These are phyloP conservation scores for Hericium erinaceus DNA, from an alignment of 768 basidiomycete species.

Conservation along the genomic window DNA sequence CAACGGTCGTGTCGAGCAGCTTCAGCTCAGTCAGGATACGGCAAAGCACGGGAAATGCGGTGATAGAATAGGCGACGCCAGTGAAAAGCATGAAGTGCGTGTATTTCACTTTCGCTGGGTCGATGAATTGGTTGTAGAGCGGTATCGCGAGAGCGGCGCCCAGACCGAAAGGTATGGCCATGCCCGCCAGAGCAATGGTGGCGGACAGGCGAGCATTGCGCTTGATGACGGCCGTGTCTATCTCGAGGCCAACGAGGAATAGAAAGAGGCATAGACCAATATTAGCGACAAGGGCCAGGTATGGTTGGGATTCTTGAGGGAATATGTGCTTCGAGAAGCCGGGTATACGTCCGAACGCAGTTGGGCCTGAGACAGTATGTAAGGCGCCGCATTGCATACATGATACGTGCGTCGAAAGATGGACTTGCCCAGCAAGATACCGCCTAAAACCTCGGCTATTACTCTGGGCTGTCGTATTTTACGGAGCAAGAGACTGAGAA, in stretches of 20 bases:
- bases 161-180: conserved; percentile 80
- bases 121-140: conserved; percentile 69
- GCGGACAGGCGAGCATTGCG: conserved; percentile 62
- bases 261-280: conserved; percentile 85
- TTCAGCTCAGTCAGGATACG: conserved; percentile 87
- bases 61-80: conserved; percentile 85
- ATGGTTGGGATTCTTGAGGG: conserved; percentile 59
- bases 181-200: conserved; percentile 72
- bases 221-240: conserved; percentile 70
- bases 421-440: conserved; percentile 68
- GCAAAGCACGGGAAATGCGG: conserved; percentile 79
- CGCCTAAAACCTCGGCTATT: conserved; percentile 79
- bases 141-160: conserved; percentile 64
- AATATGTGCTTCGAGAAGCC: conserved; percentile 85
- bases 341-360: conserved; percentile 72
- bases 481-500: conserved; percentile 63
- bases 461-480: conserved; percentile 80
- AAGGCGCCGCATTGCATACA: not conserved
- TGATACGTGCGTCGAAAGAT: not conserved
- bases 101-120: conserved; percentile 49
- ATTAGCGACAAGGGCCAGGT: conserved; percentile 79
- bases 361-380: conserved; percentile 25
- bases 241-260: conserved; percentile 90
- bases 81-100: conserved; percentile 92
- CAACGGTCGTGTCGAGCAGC: conserved; percentile 84